These are phyloP conservation scores for Xylariaceae sp. DNA, from an alignment of 2,329 filamentous ascomycete genomes.

Conservation along the genomic window DNA sequence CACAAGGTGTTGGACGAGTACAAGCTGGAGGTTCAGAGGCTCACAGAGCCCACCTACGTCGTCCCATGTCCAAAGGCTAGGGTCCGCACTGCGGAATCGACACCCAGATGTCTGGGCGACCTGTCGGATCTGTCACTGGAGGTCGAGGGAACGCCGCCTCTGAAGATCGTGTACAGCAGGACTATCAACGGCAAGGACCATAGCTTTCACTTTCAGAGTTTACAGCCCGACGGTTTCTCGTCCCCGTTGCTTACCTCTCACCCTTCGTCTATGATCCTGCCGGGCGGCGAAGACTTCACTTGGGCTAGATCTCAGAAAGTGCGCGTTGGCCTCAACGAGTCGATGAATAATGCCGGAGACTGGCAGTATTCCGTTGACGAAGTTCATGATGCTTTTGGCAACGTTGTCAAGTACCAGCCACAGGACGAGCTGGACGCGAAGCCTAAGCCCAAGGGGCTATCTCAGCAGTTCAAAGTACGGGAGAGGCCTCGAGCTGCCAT, in stretches of 20 bases:
- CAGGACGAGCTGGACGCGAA: slow-evolving; percentile 62
- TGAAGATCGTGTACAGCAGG: slow-evolving; percentile 88
- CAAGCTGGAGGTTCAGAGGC: slow-evolving; percentile 81
- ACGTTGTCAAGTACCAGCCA: slow-evolving; percentile 67
- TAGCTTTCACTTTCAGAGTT: slow-evolving; percentile 83
- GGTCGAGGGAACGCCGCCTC: slow-evolving; percentile 79
- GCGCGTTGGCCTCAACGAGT: slow-evolving; percentile 81
- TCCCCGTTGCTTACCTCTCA: slow-evolving; percentile 66
- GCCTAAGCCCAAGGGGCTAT: slow-evolving; percentile 53
- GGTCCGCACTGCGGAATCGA: slow-evolving; percentile 55
- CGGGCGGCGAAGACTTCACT: slow-evolving; percentile 58
- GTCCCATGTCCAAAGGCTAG: slow-evolving; percentile 76
- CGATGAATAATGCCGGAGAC: slow-evolving; percentile 66
- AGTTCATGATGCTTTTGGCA: slow-evolving; percentile 85
- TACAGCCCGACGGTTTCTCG: slow-evolving; percentile 79
- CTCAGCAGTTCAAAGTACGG: slow-evolving; percentile 76
- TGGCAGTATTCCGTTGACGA: slow-evolving; percentile 92
- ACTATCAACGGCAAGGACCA: slow-evolving; percentile 76
- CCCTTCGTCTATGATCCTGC: slow-evolving; percentile 47
- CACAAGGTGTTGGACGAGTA: slow-evolving; percentile 85
- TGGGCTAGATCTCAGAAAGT: slow-evolving; percentile 76
- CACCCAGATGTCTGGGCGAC: slow-evolving; percentile 75
- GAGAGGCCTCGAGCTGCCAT: slow-evolving; percentile 73
- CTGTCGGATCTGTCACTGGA: slow-evolving; percentile 78
- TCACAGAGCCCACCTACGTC: slow-evolving; percentile 70